These are phyloP conservation scores for Aspergillus viridinutans DNA, from an alignment of 2,329 filamentous ascomycete genomes.

Conservation along the genomic window DNA sequence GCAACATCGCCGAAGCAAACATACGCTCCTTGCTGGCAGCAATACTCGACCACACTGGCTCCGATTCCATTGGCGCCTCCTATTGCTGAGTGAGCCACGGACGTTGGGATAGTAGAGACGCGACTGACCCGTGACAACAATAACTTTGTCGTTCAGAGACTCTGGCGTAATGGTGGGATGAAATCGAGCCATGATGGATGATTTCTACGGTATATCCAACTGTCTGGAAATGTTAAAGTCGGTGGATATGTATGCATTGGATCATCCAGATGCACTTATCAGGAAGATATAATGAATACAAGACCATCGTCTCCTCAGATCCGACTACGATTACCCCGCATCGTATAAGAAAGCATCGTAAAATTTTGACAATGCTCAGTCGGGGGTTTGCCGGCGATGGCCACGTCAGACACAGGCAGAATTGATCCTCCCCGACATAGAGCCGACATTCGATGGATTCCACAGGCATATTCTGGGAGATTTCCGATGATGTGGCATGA, in stretches of 20 bases:
- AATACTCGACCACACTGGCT: slow-evolving; percentile 37
- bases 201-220: neutral
- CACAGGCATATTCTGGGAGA: neutral
- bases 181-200: neutral
- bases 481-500: neutral
- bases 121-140: neutral
- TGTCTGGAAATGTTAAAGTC: neutral
- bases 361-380: neutral
- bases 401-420: too few species aligned
- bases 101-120: neutral
- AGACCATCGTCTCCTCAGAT: neutral
- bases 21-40: slow-evolving; percentile 37
- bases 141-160: slow-evolving; percentile 1
- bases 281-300: neutral
- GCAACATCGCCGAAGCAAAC: slow-evolving; percentile 45
- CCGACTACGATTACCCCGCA: neutral
- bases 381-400: neutral
- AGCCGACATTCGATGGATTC: neutral
- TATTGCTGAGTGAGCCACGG: slow-evolving; percentile 7
- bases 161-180: neutral
- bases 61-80: slow-evolving; percentile 46
- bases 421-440: neutral
- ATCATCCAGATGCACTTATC: neutral
- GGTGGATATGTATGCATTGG: neutral
- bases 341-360: too few species aligned